Evolutionary conservation across 2,329 filamentous ascomycete species (phyloP), one percentile per base, ranked within the genome.

Genomic region (Lasiodiplodia gonubiensis): DNA sequence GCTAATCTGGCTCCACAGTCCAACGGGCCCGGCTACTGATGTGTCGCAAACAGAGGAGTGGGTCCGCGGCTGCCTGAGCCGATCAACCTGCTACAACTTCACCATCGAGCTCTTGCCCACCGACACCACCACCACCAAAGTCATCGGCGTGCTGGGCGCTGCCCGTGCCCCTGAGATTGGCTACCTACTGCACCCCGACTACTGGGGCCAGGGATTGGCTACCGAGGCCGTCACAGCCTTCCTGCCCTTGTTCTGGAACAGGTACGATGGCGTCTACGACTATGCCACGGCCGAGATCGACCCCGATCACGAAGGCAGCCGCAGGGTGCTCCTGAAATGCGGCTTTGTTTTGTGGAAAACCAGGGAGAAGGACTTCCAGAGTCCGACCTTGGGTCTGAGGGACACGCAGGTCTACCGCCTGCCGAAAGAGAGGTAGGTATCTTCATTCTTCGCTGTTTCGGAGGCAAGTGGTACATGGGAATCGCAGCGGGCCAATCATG

Each of bases 261-360:
- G 77, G 53, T 78, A 76, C 46, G 70, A 71, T 4, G 74, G 75
- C 11, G 75, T 75, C 14, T 78, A 73, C 65, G 78, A 79, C 67
- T 76, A 78, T 16, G 64, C 53, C n/a, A 39, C 39, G 12, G 64
- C 64, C 65, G 71, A 81, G 23, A 84, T 85, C 11, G 81, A 85
- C 46, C 74, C 74, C 0, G 73, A 75, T 14, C 89, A 91, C 71
- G 66, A 68, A 8, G 80, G 79, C 3, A 91, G 89, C 70, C 83
- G 84, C 68, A 81, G 81, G 3, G 85, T 92, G 8, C 70, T 91
- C 66, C 71, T 74, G 57, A 90, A 89, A 73, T 76, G 73, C 16
- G 88, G 88, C 0, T 88, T 90, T 70, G 77, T 78, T 70, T 72
- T 81, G 46, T 81, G 81, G 52, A 81, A 82, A 70, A 75, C 70